Base-by-base conservation (phyloP, 768 basidiomycete genomes). In the Tulasnella calospora region DNA sequence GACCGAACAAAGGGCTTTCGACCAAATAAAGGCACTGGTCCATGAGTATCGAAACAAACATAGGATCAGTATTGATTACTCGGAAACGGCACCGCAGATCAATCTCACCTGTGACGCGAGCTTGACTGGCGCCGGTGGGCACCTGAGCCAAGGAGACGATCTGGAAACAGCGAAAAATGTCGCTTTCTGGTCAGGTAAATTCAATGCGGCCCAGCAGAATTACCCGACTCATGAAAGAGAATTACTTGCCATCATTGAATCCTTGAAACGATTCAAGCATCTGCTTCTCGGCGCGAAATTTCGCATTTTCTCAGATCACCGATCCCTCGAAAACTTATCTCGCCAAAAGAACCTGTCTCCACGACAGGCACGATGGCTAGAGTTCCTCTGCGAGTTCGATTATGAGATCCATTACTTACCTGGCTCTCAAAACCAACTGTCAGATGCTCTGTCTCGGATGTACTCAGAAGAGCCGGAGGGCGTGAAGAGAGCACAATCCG, bases 191-290 rank as follows among this genome's bases (percentile, higher is more conserved):
- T 78, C 77, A 19, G 77, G 71, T 0, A 73, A 78, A 47, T 78
- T 73, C 44, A 78, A 76, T 44, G 5, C 72, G 1, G 77, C 70
- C 10, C 38, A 77, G n/a, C 76, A 77, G 15, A 85, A 86, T 74
- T 87, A 87, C 74, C 85, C 84, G 0, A 82, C 83, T 0, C 86
- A 87, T 76, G 82, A 87, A 77, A 84, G 85, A 74, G 86, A 87
- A 79, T 72, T 87, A 0, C 78, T 86, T 0, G 85, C 85, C 0
- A 85, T 88, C 12, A 81, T 87, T 0, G 72, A 82, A 0, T 85
- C 85, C 0, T 75, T 82, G 8, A 80, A 82, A 74, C 81, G 83
- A 33, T 86, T 81, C 78, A 78, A 81, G 0, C 38, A 77, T 13
- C 80, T 83, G 30, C 78, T 84, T 0, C 44, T 83, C 3, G 83